Evolutionary conservation across 176 grass and related monocot genomes (phyloP), one percentile per base, ranked within the genome.

Genomic region (Carex littledalei): DNA sequence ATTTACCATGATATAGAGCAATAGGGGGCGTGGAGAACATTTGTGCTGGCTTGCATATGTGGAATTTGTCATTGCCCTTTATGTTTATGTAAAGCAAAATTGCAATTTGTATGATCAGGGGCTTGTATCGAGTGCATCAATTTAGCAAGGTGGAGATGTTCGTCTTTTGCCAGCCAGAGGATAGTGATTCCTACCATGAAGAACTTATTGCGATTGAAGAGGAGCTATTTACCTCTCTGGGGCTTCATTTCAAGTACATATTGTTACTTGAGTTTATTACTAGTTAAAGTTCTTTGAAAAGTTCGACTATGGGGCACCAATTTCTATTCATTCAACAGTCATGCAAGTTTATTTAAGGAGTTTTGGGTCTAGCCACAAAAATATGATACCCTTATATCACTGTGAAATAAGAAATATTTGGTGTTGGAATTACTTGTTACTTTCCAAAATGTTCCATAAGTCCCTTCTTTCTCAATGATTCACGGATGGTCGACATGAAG

Each of bases 71-170:
- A 21, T 72, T 72, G 39, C 67, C 4, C 21, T 72, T 47, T 72
- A 72, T 47, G 39, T 5, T 54, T n/a, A 17, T 21, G 17, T 81
- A 68, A 83, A 83, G 43, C 20, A 53, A 66, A 67, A 18, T 45
- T 55, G 14, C 20, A 67, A 66, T 83, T 56, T 78, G 52, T 78
- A 34, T 95, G 81, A 84, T 84, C 78, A 99, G 90, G 85, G 96
- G 91, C 21, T 89, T 99, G 24, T 99, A 99, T 83, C 88, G 91
- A 39, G 93, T 99, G 37, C 96, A 99, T 78, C 96, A 99, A 80
- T 99, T 99, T 83, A 99, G 93, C 83, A 95, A 99, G 93, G 96
- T 99, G 70, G 96, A 99, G 85, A 99, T 99, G 93, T 99, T 99
- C 18, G 80, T 99, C 73, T 99, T 95, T 67, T 99, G 93, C 77